These are phyloP conservation scores for Helenozyma baotianmanensis DNA, from an alignment of 805 yeast genomes.

Conservation along the genomic window DNA sequence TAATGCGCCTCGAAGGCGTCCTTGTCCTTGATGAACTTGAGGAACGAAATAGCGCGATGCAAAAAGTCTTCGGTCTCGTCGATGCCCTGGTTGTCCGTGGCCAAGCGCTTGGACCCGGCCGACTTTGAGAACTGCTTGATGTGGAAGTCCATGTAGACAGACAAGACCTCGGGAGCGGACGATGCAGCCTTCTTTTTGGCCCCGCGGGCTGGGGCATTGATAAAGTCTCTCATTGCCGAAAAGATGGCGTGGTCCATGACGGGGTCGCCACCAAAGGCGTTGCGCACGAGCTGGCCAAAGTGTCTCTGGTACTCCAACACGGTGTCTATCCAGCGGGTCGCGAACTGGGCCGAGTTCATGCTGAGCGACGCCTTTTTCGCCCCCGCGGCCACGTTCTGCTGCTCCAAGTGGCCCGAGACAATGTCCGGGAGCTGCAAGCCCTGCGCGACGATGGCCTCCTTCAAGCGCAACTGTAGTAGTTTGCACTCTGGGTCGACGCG, in stretches of 20 bases:
- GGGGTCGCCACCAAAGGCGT: slow-evolving; percentile 47
- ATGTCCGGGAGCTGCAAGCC: slow-evolving; percentile 38
- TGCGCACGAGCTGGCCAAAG: slow-evolving; percentile 43
- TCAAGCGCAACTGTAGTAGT: slow-evolving; percentile 45
- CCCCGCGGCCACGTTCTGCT: slow-evolving; percentile 5
- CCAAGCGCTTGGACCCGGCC: slow-evolving; percentile 10
- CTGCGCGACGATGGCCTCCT: slow-evolving; percentile 40
- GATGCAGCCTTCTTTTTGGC: slow-evolving; percentile 36
- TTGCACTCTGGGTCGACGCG: slow-evolving; percentile 52
- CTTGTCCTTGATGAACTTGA: slow-evolving; percentile 71
- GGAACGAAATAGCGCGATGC: slow-evolving; percentile 53
- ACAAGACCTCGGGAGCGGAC: slow-evolving; percentile 36
- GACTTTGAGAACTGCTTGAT: slow-evolving; percentile 34
- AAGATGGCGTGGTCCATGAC: slow-evolving; percentile 52
- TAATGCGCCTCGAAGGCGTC: slow-evolving; percentile 82
- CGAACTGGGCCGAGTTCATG: slow-evolving; percentile 43
- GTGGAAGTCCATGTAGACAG: slow-evolving; percentile 36
- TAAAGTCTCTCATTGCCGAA: slow-evolving; percentile 55
- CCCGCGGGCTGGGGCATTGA: slow-evolving; percentile 48
- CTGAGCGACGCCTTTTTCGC: slow-evolving; percentile 7
- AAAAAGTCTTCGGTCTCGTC: slow-evolving; percentile 37
- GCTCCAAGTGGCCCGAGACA: slow-evolving; percentile 13
- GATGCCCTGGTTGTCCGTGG: slow-evolving; percentile 7
- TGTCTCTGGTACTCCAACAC: slow-evolving; percentile 50
- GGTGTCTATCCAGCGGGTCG: slow-evolving; percentile 64